These are phyloP conservation scores for Amanita polypyramis DNA, from an alignment of 768 basidiomycete species.

Conservation along the genomic window DNA sequence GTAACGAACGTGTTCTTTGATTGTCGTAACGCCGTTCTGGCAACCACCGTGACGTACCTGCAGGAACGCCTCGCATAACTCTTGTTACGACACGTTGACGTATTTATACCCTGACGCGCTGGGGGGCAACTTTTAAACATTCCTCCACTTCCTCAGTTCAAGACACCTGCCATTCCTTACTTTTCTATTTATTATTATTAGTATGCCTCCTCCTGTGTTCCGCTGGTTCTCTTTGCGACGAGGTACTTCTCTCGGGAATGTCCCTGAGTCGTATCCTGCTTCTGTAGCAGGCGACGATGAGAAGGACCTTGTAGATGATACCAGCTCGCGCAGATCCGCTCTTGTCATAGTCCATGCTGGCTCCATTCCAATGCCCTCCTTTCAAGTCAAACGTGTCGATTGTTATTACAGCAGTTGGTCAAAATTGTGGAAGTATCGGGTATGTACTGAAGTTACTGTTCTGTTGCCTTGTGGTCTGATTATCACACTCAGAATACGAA, in stretches of 20 bases:
- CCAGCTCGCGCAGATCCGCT: conserved; percentile 10
- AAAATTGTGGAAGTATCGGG: conserved; percentile 47
- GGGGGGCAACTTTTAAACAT: background rate
- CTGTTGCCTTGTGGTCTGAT: background rate
- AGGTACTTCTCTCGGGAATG: background rate
- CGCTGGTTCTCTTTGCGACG: background rate
- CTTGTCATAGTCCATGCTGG: conserved; percentile 21
- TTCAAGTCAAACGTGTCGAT: conserved; percentile 53
- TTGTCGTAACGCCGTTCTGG: background rate
- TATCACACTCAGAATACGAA: conserved; percentile 33
- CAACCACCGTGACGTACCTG: background rate
- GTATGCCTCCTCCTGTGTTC: background rate
- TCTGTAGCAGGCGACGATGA: background rate
- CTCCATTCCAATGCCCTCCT: conserved; percentile 33
- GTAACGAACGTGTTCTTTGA: background rate
- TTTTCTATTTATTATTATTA: background rate
- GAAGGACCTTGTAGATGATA: background rate
- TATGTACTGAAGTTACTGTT: conserved; percentile 13
- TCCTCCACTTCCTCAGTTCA: background rate
- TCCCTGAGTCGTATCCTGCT: background rate
- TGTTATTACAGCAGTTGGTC: conserved; percentile 49
- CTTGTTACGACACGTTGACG: background rate
- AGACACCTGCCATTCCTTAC: background rate
- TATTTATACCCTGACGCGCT: background rate
- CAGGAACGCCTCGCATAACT: background rate